Conservation (phyloP, 805 yeast genomes). For the Pichia deserticola region DNA sequence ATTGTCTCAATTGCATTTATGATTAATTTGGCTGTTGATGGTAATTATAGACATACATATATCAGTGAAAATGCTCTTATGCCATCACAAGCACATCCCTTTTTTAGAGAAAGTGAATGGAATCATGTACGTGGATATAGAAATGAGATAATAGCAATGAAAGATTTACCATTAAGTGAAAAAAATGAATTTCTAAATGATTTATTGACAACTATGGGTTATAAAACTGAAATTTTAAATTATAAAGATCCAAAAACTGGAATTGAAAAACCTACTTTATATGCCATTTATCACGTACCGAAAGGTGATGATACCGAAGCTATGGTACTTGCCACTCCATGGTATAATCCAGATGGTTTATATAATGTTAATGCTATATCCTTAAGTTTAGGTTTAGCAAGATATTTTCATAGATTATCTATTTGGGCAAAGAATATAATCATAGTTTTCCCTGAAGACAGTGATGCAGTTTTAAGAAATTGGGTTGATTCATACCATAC, state of each 20-base stretch:
- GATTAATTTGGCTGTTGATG: constrained; percentile 65
- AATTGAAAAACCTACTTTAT: constrained; percentile 32
- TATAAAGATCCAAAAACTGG: constrained; percentile 15
- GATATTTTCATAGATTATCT: constrained; percentile 79
- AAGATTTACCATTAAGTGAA: constrained; percentile 19
- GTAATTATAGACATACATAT: constrained; percentile 76
- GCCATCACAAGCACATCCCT: constrained; percentile 93
- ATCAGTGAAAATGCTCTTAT: constrained; percentile 92
- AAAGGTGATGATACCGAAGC: constrained; percentile 96
- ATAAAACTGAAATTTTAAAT: constrained; percentile 45
- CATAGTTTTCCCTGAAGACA: constrained; percentile 72
- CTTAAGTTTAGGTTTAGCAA: constrained; percentile 60
- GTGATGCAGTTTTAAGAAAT: constrained; percentile 56
- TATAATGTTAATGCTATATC: constrained; percentile 78
- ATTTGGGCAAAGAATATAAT: constrained; percentile 95
- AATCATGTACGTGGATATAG: constrained; percentile 81
- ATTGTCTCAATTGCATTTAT: constrained; percentile 51
- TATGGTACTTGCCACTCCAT: constrained; percentile 84
- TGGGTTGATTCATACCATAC: constrained; percentile 97
- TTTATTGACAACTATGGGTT: constrained; percentile 71
- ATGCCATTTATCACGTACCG: constrained; percentile 85
- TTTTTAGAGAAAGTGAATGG: constrained; percentile 94
- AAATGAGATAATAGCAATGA: constrained; percentile 42
- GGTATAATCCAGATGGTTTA: constrained; percentile 59
- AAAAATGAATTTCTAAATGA: constrained; percentile 41